Evolutionary conservation across 2,329 filamentous ascomycete genomes (phyloP).

Genomic region (Zymoseptoria brevis): DNA sequence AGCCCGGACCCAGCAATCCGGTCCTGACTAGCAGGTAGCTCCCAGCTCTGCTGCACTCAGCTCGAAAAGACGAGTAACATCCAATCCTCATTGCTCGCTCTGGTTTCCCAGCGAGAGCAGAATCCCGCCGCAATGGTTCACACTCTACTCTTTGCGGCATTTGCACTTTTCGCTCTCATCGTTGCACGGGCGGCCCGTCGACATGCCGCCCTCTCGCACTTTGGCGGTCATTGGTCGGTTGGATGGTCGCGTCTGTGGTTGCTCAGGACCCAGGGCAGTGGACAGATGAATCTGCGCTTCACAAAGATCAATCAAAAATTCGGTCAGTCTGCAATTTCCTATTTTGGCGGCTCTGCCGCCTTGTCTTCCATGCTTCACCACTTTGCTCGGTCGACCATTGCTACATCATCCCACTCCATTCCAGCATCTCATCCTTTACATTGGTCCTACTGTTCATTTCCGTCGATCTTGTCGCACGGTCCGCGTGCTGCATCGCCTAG

Average conservation of each 20-base stretch:
- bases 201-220: slow-evolving; percentile 28
- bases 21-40: slow-evolving; percentile 12
- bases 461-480: not conserved
- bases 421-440: not conserved
- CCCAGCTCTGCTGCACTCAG: slow-evolving; percentile 18
- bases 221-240: slow-evolving; percentile 32
- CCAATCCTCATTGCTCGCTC: not conserved
- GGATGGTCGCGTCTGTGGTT: slow-evolving; percentile 35
- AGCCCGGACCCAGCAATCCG: slow-evolving; percentile 2
- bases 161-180: slow-evolving; percentile 19
- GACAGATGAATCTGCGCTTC: slow-evolving; percentile 33
- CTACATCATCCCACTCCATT: not conserved
- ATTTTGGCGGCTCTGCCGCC: not conserved
- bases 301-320: slow-evolving; percentile 31
- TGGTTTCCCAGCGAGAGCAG: not conserved
- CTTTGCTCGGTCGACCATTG: not conserved
- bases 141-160: slow-evolving; percentile 14
- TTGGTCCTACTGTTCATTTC: not conserved
- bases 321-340: slow-evolving; percentile 23
- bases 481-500: not conserved
- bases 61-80: slow-evolving; percentile 11
- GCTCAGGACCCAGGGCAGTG: slow-evolving; percentile 29
- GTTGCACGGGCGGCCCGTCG: slow-evolving; percentile 23
- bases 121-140: slow-evolving; percentile 19
- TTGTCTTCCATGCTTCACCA: not conserved